These are phyloP conservation scores for Avena atlantica DNA, from an alignment of 176 grass and related monocot genomes.

Conservation along the genomic window DNA sequence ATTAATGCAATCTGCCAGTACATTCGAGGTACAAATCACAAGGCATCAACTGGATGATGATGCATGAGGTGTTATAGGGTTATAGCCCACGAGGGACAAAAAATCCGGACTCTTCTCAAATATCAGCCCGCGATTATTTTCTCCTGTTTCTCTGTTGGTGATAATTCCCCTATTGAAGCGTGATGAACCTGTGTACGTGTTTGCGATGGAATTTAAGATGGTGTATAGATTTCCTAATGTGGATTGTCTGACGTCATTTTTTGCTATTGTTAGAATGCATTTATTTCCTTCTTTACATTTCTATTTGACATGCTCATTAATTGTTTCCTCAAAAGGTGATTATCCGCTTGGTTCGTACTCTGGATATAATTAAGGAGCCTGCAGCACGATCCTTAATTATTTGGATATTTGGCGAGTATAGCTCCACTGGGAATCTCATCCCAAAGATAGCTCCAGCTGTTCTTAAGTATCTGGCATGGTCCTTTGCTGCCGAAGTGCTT, in stretches of 20 bases:
- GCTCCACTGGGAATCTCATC: slow-evolving; percentile 71
- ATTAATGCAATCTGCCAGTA: neutral
- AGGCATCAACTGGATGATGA: neutral
- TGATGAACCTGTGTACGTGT: slow-evolving; percentile 28
- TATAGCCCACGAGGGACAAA: neutral
- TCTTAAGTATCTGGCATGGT: slow-evolving; percentile 91
- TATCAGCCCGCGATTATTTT: neutral
- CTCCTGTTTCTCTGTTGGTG: neutral
- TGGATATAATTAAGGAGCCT: slow-evolving; percentile 82
- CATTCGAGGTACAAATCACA: neutral
- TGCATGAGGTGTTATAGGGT: neutral
- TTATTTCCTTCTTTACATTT: slow-evolving; percentile 16
- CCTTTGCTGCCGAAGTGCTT: slow-evolving; percentile 69
- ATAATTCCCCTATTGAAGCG: slow-evolving; percentile 15
- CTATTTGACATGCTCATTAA: slow-evolving; percentile 20
- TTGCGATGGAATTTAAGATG: slow-evolving; percentile 11
- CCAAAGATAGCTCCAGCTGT: slow-evolving; percentile 73
- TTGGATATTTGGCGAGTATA: slow-evolving; percentile 91
- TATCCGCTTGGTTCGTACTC: slow-evolving; percentile 67
- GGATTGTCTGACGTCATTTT: neutral
- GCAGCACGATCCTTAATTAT: slow-evolving; percentile 81
- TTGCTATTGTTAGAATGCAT: slow-evolving; percentile 6
- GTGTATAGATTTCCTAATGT: neutral
- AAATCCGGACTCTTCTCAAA: neutral
- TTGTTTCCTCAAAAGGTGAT: slow-evolving; percentile 67